phyloP scores from a whole-genome alignment of 1,284 basidiomycete genomes.

The Heterobasidion occidentale region DNA sequence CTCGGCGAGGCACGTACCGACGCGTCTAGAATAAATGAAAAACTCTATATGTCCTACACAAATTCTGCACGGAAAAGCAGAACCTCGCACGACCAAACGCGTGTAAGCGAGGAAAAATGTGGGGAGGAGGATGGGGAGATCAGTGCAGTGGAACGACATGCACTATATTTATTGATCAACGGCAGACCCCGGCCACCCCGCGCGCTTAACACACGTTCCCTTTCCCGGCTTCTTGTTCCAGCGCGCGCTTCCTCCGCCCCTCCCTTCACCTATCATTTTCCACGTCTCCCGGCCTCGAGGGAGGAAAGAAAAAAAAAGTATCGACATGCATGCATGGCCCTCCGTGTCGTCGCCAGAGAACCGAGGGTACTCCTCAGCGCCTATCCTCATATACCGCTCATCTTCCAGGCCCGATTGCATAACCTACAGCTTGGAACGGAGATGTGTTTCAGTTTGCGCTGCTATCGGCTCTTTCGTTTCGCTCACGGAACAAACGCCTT shows the following conservation, averaged over 20 bases:
- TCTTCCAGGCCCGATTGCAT: background rate
- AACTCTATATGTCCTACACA: background rate
- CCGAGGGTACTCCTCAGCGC: background rate
- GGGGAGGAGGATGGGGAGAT: background rate
- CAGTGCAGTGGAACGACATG: constrained; percentile 5
- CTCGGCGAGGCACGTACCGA: background rate
- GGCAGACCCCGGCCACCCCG: background rate
- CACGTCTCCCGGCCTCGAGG: too few species aligned
- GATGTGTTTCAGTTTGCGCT: background rate
- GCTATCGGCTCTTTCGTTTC: background rate
- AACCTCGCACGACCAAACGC: background rate
- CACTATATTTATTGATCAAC: constrained; percentile 9
- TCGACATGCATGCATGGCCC: too few species aligned
- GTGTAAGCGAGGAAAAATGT: constrained; percentile 3
- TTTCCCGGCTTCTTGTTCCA: too few species aligned
- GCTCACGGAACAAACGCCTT: background rate
- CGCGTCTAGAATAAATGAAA: background rate
- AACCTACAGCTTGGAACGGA: background rate
- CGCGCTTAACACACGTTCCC: background rate
- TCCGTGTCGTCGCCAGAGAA: too few species aligned
- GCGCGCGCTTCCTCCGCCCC: too few species aligned
- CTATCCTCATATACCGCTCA: background rate
- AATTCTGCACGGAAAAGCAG: background rate
- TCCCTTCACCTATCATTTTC: too few species aligned
- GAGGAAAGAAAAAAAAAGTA: too few species aligned